These are phyloP conservation scores for Crithidia thermophila DNA, from an alignment of 208 protist species.

Conservation along the genomic window DNA sequence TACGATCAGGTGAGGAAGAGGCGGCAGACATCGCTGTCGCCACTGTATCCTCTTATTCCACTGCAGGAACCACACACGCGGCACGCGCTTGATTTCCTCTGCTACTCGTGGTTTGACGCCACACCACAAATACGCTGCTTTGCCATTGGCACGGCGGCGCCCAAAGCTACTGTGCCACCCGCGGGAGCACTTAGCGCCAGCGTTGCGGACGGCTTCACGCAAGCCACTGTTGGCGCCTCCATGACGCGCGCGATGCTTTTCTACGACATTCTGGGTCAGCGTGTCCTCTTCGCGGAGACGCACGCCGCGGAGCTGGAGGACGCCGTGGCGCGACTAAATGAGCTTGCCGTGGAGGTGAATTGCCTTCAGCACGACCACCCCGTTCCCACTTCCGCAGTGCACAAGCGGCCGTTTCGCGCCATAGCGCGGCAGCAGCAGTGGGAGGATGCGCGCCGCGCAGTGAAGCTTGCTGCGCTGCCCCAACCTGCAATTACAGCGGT, in stretches of 20 bases:
- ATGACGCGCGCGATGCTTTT: slow-evolving; percentile 80
- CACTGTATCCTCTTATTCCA: slow-evolving; percentile 6
- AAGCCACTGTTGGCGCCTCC: slow-evolving; percentile 16
- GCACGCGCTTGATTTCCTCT: slow-evolving; percentile 54
- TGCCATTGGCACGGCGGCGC: slow-evolving; percentile 41
- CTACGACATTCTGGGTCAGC: slow-evolving; percentile 71
- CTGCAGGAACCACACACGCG: slow-evolving; percentile 3
- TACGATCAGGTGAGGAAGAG: slow-evolving; percentile 14
- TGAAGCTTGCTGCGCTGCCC: background rate
- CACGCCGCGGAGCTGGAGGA: slow-evolving; percentile 35
- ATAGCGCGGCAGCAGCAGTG: slow-evolving; percentile 9
- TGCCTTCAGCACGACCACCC: background rate
- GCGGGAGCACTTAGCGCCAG: background rate
- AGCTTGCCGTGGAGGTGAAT: slow-evolving; percentile 49
- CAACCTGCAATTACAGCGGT: too few species aligned
- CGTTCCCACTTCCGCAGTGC: background rate
- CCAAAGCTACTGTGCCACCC: background rate
- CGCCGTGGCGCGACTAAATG: slow-evolving; percentile 41
- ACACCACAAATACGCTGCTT: slow-evolving; percentile 62
- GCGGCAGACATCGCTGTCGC: background rate
- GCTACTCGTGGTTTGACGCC: slow-evolving; percentile 69
- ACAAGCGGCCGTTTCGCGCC: slow-evolving; percentile 15
- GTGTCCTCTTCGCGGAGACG: slow-evolving; percentile 80
- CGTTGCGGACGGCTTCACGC: slow-evolving; percentile 2
- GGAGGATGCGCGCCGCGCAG: background rate